Evolutionary conservation across 805 yeast genomes (phyloP).

Genomic region (Saturnispora sekii): DNA sequence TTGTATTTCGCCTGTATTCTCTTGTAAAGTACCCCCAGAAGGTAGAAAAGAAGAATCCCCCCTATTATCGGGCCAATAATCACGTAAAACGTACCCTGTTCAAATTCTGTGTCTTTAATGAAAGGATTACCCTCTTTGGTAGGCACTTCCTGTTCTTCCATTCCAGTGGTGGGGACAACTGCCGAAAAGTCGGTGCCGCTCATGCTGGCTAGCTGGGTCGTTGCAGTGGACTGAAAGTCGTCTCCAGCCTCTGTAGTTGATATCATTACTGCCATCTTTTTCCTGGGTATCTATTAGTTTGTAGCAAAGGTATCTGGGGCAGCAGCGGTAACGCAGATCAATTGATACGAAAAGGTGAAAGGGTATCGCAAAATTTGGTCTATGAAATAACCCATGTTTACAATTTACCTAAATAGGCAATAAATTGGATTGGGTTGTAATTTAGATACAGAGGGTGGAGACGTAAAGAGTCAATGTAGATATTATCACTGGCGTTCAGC

Average conservation of each 20-base stretch:
- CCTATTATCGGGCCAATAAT: constrained; percentile 22
- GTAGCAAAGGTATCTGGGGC: not conserved
- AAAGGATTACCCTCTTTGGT: constrained; percentile 17
- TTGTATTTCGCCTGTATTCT: constrained; percentile 18
- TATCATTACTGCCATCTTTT: not conserved
- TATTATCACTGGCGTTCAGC: not conserved
- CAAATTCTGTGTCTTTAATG: constrained; percentile 12
- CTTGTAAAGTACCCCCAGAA: constrained; percentile 15
- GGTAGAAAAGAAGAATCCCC: constrained; percentile 17
- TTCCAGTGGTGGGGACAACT: not conserved
- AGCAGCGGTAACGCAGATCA: not conserved
- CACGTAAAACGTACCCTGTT: constrained; percentile 22
- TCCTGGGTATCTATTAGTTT: not conserved
- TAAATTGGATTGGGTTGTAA: not conserved
- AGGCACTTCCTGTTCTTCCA: constrained; percentile 5
- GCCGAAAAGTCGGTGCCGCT: not conserved
- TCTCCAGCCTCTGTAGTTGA: too few relatives aligned
- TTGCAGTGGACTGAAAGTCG: too few relatives aligned
- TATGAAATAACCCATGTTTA: constrained; percentile 4
- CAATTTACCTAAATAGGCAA: constrained; percentile 8
- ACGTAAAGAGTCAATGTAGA: too few relatives aligned
- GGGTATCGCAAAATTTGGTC: not conserved
- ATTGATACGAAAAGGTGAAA: not conserved
- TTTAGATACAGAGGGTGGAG: too few relatives aligned
- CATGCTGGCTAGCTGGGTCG: too few relatives aligned